phyloP scores from a whole-genome alignment of 352 stramenopile genomes.

The Phytophthora sp. region DNA sequence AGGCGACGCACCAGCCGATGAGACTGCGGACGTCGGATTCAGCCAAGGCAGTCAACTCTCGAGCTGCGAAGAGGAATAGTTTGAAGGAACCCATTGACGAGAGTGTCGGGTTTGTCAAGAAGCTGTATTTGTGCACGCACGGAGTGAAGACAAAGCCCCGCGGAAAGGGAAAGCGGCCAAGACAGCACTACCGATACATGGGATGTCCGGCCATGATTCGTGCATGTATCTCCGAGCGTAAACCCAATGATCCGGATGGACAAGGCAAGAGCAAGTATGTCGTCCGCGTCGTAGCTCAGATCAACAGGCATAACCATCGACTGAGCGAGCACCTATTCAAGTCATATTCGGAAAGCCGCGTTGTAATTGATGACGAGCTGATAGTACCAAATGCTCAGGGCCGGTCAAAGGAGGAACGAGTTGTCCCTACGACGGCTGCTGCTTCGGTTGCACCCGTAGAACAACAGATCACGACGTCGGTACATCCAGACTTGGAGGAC shows the following conservation, averaged over 20 bases:
- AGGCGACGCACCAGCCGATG: slow-evolving; percentile 81
- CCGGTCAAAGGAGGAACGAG: slow-evolving; percentile 58
- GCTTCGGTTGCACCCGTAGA: slow-evolving; percentile 34
- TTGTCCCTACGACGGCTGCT: slow-evolving; percentile 2
- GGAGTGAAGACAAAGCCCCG: slow-evolving; percentile 86
- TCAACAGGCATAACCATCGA: slow-evolving; percentile 88
- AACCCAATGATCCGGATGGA: slow-evolving; percentile 49
- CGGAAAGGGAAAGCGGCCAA: slow-evolving; percentile 78
- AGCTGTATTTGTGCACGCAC: slow-evolving; percentile 85
- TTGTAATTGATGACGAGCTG: slow-evolving; percentile 86
- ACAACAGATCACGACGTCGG: slow-evolving; percentile 32
- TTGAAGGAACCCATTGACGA: slow-evolving; percentile 88
- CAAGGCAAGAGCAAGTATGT: slow-evolving; percentile 77
- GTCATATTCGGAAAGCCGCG: slow-evolving; percentile 86
- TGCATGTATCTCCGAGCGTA: slow-evolving; percentile 82
- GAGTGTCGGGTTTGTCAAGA: slow-evolving; percentile 86
- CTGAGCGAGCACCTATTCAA: slow-evolving; percentile 88
- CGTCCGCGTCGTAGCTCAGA: slow-evolving; percentile 85
- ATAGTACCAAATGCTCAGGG: slow-evolving; percentile 50
- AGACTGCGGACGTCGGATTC: slow-evolving; percentile 81
- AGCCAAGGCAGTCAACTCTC: slow-evolving; percentile 77
- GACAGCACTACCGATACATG: slow-evolving; percentile 87
- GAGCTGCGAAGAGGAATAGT: slow-evolving; percentile 84
- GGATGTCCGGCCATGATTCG: slow-evolving; percentile 85
- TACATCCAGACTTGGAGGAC: slow-evolving; percentile 57